These are phyloP conservation scores for Myxozyma geophila DNA, from an alignment of 805 yeast genomes.

Conservation along the genomic window DNA sequence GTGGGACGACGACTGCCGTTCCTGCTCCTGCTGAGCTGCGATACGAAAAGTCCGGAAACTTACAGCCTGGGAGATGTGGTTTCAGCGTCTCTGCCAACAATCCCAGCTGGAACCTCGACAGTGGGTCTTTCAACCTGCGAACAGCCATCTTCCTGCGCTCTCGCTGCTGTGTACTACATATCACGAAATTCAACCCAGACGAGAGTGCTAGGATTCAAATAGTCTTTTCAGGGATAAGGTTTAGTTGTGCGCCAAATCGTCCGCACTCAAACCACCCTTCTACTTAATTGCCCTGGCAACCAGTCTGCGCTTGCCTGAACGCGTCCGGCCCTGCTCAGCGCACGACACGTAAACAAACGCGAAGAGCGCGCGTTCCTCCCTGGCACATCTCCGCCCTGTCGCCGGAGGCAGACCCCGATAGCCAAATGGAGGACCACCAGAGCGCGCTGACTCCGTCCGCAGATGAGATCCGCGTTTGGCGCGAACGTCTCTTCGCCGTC, in stretches of 20 bases:
- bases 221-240: no score
- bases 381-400: no score
- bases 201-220: no score
- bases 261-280: not conserved
- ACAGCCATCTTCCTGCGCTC: not conserved
- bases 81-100: slow-evolving; percentile 24
- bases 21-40: not conserved
- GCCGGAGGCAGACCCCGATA: not conserved
- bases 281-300: not conserved
- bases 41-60: slow-evolving; percentile 23
- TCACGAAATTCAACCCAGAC: no score
- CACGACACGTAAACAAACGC: not conserved
- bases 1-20: slow-evolving; percentile 13
- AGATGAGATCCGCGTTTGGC: slow-evolving; percentile 21
- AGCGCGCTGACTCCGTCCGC: not conserved
- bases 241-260: no score
- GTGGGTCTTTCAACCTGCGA: slow-evolving; percentile 16
- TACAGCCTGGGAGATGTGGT: slow-evolving; percentile 29
- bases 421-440: not conserved
- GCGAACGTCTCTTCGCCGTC: slow-evolving; percentile 21
- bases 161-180: no score
- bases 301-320: not conserved
- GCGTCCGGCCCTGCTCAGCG: not conserved
- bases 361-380: not conserved
- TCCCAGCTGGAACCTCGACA: slow-evolving; percentile 19